A percentile compares a stretch with the other conserved stretches of the same genome.
Conservation (phyloP, 2,329 filamentous ascomycete species). For the Cordyceps tenuipes region DNA sequence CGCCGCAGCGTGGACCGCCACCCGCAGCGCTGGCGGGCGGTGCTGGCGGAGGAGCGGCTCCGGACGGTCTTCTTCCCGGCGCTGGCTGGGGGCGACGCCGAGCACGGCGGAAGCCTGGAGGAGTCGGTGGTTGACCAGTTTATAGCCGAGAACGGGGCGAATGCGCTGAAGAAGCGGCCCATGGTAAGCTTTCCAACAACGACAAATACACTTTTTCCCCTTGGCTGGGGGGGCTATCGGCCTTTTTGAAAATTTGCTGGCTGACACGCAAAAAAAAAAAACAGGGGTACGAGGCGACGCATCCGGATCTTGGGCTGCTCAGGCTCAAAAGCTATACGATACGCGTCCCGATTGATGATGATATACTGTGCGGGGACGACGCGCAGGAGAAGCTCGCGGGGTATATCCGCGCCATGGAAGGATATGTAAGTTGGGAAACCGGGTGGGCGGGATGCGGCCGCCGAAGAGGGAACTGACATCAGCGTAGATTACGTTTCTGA, state of each 20-base stretch:
- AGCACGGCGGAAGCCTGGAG: conserved; percentile 19
- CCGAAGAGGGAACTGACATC: background rate
- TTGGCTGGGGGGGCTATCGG: too few relatives aligned
- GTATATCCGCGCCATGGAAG: conserved; percentile 60
- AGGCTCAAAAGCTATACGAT: conserved; percentile 75
- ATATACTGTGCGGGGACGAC: conserved; percentile 51
- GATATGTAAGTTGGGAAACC: conserved; percentile 57
- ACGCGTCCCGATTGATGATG: conserved; percentile 56
- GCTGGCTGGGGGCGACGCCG: too few relatives aligned
- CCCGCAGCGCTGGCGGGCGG: conserved; percentile 59
- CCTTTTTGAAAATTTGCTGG: background rate
- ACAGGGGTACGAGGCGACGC: conserved; percentile 66
- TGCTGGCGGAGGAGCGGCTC: conserved; percentile 54
- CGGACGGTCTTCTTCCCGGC: conserved; percentile 59
- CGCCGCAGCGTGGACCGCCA: conserved; percentile 68
- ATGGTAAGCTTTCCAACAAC: conserved; percentile 47
- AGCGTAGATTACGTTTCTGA: conserved; percentile 60
- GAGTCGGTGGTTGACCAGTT: conserved; percentile 62
- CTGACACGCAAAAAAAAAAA: background rate
- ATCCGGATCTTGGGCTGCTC: conserved; percentile 71
- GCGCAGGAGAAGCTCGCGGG: conserved; percentile 57
- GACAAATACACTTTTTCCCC: too few relatives aligned
- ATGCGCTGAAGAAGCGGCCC: conserved; percentile 75
- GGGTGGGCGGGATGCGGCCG: too few relatives aligned
- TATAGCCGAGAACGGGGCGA: conserved; percentile 57